phyloP scores from a whole-genome alignment of 2,329 filamentous ascomycete genomes.

The Reticulascus tulasneorum region DNA sequence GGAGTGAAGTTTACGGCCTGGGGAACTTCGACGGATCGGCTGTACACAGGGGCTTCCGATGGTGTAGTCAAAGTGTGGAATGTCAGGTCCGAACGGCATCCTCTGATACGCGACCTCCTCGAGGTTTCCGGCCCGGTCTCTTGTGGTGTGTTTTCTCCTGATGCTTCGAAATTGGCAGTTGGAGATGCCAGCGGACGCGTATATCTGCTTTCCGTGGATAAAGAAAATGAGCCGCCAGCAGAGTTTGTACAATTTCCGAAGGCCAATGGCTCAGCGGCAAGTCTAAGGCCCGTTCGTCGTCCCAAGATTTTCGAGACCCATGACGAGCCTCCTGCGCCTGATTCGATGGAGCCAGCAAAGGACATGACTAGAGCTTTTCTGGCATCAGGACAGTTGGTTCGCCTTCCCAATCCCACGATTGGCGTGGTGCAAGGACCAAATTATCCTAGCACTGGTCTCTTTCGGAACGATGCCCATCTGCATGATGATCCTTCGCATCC shows the following conservation, averaged over 20 bases:
- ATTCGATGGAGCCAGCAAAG: constrained; percentile 17
- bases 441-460: constrained; percentile 45
- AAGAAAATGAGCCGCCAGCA: constrained; percentile 30
- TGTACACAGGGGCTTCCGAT: constrained; percentile 63
- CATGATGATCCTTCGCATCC: constrained; percentile 37
- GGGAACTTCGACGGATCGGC: constrained; percentile 51
- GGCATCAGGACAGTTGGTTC: constrained; percentile 32
- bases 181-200: constrained; percentile 60
- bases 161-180: constrained; percentile 50
- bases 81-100: constrained; percentile 39
- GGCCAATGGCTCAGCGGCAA: constrained; percentile 14
- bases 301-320: constrained; percentile 49
- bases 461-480: constrained; percentile 44
- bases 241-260: constrained; percentile 33
- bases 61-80: constrained; percentile 63
- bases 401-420: constrained; percentile 41
- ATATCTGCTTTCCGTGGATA: constrained; percentile 49
- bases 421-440: constrained; percentile 53
- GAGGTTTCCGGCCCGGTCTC: constrained; percentile 54
- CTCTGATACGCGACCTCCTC: constrained; percentile 49
- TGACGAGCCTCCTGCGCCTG: constrained; percentile 40
- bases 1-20: constrained; percentile 63
- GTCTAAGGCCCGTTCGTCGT: constrained; percentile 32
- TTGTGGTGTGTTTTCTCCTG: constrained; percentile 54
- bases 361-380: constrained; percentile 31